Evolutionary conservation across 371 early-diverging fungal genomes (phyloP), one percentile per base, ranked within the genome.

Genomic region (Mucor velutinosus): DNA sequence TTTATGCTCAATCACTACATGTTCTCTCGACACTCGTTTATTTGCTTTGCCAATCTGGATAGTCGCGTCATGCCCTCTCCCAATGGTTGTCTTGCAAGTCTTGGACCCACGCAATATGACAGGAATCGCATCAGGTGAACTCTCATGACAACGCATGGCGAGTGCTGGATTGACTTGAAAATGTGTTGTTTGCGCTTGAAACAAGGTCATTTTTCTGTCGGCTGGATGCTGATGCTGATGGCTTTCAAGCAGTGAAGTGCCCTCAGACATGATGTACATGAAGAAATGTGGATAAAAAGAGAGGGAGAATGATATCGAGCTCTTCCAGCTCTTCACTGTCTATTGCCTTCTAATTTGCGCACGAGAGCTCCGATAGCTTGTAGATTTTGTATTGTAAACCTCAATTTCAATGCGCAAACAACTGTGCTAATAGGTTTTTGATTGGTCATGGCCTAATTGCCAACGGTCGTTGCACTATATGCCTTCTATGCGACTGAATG

Each of bases 1-100:
- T 61, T 73, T 75, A 73, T 81, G 79, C 57, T 80, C 76, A 29
- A 85, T 74, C 35, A 77, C 76, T 0, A 81, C 77, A 73, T 85
- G 85, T 21, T 77, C 74, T 49, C 85, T 77, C 17, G 83, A 82
- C 14, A 85, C 77, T 45, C 79, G 74, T 51, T 78, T 79, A 66
- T 85, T 85, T 49, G 76, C 59, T 43, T 74, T 76, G 11, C 83
- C 85, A 55, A 85, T 75, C 58, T 82, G 76, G 37, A 82, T 43
- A 15, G 79, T 79, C 53, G 83, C 81, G 58, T 79, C 77, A 12
- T 78, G 79, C 29, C 85, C 83, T 76, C 85, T 63, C 12, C 85
- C 85, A 4, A 85, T 77, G 27, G 74, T 78, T 15, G 79, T 72
- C 4, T 70, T 73, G 23, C 53, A 43, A 7, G 64, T 72, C 32